phyloP scores from a whole-genome alignment of 2,329 filamentous ascomycete genomes.

The Dactylellina haptotyla region DNA sequence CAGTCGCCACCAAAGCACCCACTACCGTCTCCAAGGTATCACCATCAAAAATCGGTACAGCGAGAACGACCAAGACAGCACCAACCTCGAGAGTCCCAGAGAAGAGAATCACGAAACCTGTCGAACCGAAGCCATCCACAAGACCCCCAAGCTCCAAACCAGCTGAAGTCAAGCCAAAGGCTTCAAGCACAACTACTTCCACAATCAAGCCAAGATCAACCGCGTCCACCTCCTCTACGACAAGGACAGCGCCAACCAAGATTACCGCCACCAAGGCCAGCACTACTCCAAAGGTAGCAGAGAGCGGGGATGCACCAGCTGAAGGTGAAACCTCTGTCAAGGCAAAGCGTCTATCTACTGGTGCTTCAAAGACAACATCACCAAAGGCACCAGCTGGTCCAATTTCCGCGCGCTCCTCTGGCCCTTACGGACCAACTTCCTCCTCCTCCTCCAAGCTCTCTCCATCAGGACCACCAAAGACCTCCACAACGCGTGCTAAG shows the following conservation, averaged over 20 bases:
- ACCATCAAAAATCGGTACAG: neutral
- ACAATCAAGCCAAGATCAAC: conserved; percentile 13
- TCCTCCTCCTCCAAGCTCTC: conserved; percentile 32
- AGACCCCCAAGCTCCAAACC: conserved; percentile 15
- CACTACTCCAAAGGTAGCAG: neutral
- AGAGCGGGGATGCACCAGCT: neutral
- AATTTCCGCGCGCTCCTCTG: conserved; percentile 19
- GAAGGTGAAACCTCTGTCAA: conserved; percentile 20
- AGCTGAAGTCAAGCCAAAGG: conserved; percentile 28
- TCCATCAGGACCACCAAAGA: conserved; percentile 1
- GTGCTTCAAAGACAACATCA: conserved; percentile 3
- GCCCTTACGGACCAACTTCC: conserved; percentile 25
- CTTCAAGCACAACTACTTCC: conserved; percentile 7
- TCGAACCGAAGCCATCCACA: conserved; percentile 2
- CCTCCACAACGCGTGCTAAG: conserved; percentile 33
- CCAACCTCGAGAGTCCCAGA: neutral
- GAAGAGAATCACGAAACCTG: conserved; percentile 7
- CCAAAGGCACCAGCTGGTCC: conserved; percentile 34
- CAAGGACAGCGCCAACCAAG: conserved; percentile 15
- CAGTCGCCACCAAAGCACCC: conserved; percentile 16
- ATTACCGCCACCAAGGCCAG: conserved; percentile 27
- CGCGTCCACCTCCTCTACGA: conserved; percentile 11
- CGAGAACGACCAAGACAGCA: neutral
- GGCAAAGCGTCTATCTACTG: conserved; percentile 13
- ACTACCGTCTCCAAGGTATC: neutral